Evolutionary conservation across 2,329 filamentous ascomycete genomes (phyloP).

Genomic region (Fusarium tanahbumbuense): DNA sequence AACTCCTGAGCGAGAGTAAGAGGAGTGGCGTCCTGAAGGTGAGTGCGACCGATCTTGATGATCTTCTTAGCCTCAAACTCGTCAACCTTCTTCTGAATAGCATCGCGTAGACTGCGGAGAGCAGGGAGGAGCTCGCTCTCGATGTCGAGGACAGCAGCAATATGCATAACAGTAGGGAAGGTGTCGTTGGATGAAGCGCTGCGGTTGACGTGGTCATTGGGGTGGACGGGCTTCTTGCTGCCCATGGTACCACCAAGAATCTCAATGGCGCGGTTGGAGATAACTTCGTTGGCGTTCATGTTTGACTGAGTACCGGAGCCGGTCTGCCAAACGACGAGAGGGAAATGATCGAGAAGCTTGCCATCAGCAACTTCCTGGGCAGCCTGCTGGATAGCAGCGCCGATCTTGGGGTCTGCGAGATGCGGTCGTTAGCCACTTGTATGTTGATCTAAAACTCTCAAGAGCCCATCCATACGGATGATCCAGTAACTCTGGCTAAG

Average conservation of each 20-base stretch:
- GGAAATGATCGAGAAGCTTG: conserved; percentile 97
- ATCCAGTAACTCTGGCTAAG: not conserved
- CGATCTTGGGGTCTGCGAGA: conserved; percentile 81
- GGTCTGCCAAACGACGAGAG: conserved; percentile 98
- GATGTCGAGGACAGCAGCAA: conserved; percentile 93
- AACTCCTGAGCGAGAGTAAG: conserved; percentile 97
- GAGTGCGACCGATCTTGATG: conserved; percentile 99
- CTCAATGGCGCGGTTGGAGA: conserved; percentile 98
- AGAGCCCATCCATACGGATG: not conserved
- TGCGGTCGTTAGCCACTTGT: conserved; percentile 6
- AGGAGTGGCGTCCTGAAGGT: conserved; percentile 96
- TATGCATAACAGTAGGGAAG: conserved; percentile 99
- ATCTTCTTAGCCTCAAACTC: conserved; percentile 86
- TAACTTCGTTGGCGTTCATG: conserved; percentile 99
- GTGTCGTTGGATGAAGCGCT: conserved; percentile 98
- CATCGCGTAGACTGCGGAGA: conserved; percentile 82
- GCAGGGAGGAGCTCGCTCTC: conserved; percentile 87
- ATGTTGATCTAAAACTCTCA: not conserved
- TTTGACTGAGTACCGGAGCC: conserved; percentile 98
- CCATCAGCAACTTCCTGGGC: conserved; percentile 92
- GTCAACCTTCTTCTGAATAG: conserved; percentile 88
- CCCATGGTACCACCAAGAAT: conserved; percentile 95
- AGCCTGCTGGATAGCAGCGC: conserved; percentile 93
- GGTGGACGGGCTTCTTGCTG: conserved; percentile 97
- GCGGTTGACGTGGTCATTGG: conserved; percentile 99